A percentile compares a stretch with the other conserved stretches of the same genome.
Evolutionary conservation across 1,284 basidiomycete genomes (phyloP).

Genomic region (Hymenochaete sp.): DNA sequence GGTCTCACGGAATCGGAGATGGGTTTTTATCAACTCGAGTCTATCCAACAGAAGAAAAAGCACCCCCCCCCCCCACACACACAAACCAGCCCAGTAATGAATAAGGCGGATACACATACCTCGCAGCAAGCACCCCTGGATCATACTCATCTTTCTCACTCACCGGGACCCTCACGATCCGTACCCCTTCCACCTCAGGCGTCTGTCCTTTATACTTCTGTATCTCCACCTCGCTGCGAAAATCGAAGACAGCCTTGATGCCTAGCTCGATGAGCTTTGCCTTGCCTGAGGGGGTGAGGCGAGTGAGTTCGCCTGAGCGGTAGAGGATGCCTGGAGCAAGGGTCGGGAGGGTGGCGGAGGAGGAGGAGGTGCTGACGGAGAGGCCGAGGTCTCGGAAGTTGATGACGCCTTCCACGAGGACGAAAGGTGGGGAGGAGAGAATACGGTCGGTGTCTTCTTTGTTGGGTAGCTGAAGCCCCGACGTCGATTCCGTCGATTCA

Average conservation of each 20-base stretch:
- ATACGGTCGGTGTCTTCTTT: slow-evolving; percentile 3
- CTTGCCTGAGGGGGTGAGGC: slow-evolving; percentile 31
- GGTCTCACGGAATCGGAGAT: too few relatives aligned
- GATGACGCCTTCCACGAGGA: slow-evolving; percentile 32
- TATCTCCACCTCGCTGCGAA: slow-evolving; percentile 33
- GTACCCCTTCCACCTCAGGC: slow-evolving; percentile 27
- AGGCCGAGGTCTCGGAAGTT: slow-evolving; percentile 34
- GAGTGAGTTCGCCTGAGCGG: slow-evolving; percentile 34
- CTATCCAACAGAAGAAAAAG: too few relatives aligned
- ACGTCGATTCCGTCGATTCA: too few relatives aligned
- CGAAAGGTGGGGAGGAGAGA: slow-evolving; percentile 30
- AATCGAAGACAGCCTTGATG: slow-evolving; percentile 33
- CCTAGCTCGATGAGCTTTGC: slow-evolving; percentile 30
- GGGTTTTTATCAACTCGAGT: too few relatives aligned
- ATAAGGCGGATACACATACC: slow-evolving; percentile 17
- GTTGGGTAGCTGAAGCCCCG: slow-evolving; percentile 5
- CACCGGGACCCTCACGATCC: slow-evolving; percentile 24
- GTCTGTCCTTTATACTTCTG: slow-evolving; percentile 26
- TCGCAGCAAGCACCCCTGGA: slow-evolving; percentile 25
- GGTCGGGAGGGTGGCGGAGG: slow-evolving; percentile 2
- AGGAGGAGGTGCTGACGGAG: slow-evolving; percentile 14
- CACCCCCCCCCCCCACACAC: too few relatives aligned
- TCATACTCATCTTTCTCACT: slow-evolving; percentile 19
- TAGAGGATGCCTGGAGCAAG: slow-evolving; percentile 31
- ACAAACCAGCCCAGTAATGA: neutral